Base-by-base conservation (phyloP, 805 yeast species). In the Metschnikowia reukaufii region DNA sequence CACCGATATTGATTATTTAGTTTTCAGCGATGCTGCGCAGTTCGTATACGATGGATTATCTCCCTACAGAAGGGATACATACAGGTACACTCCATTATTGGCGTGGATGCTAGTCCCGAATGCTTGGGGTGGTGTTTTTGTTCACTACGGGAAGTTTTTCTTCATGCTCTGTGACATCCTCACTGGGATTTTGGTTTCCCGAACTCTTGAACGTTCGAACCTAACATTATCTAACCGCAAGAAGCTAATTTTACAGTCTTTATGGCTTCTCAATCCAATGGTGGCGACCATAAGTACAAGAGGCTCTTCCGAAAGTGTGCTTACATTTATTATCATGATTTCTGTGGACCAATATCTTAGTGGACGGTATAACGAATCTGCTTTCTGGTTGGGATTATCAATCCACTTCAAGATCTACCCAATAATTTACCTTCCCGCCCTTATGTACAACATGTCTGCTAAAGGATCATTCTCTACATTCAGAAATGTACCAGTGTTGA, bases 191-290 rank as follows among this genome's bases (percentile, higher is more conserved):
- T 62, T 90, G 36, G 65, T 72, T 13, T 30, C 36, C 19, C 20
- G 42, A 29, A 45, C 39, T 15, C 37, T 51, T 4, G 38, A 35
- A 13, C 36, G 32, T 5, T 29, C 36, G 8, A 36, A 23, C 19
- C 10, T 12, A n/a, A 23, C 30, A 13, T 19, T 31, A n/a, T 34
- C 39, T 15, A 39, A 46, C 4, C 34, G 15, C 12, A 39, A 36
- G 7, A 52, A 27, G 4, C 13, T 60, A 54, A 48, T 76, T 10
- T 53, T 71, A 5, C 64, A 83, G 10, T 65, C 84, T 2, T 67
- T 92, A 4, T 94, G 98, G 98, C 72, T 94, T 16, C 72, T 89
- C 55, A 94, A 94, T 62, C 98, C 99, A 13, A 87, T 94, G 94
- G 98, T 91, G 0, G 81, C 85, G 27, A 89, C 96, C 0, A 94